Percentiles rank a stretch among this genome's conserved stretches.
These are phyloP conservation scores for Scheffersomyces titani DNA, from an alignment of 1,139 yeast species.

Conservation along the genomic window DNA sequence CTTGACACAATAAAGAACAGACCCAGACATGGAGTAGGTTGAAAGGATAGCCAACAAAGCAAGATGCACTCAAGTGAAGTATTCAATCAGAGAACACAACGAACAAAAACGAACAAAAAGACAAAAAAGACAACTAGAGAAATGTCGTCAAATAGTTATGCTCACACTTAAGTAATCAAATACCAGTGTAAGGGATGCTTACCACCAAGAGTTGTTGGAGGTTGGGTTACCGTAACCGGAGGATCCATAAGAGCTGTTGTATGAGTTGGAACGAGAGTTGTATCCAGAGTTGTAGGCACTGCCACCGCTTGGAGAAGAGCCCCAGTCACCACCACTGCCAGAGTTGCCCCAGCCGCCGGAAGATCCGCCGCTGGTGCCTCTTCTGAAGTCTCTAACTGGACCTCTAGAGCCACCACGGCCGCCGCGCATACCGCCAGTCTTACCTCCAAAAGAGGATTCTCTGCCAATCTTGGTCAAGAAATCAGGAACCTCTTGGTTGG, in stretches of 20 bases:
- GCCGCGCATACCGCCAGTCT: slow-evolving; percentile 51
- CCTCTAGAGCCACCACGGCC: slow-evolving; percentile 39
- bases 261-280: slow-evolving; percentile 18
- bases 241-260: slow-evolving; percentile 17
- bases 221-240: slow-evolving; percentile 38
- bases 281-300: slow-evolving; percentile 23
- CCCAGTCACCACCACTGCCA: slow-evolving; percentile 23
- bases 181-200: slow-evolving; percentile 11
- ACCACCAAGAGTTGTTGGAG: slow-evolving; percentile 45
- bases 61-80: slow-evolving; percentile 17
- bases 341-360: slow-evolving; percentile 24
- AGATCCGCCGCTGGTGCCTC: slow-evolving; percentile 35
- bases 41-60: slow-evolving; percentile 8
- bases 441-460: slow-evolving; percentile 64
- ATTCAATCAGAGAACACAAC: slow-evolving; percentile 7
- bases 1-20: slow-evolving; percentile 18
- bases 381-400: slow-evolving; percentile 62
- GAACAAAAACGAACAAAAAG: slow-evolving; percentile 7
- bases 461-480: slow-evolving; percentile 80
- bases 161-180: slow-evolving; percentile 1
- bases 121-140: slow-evolving; percentile 2
- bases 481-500: slow-evolving; percentile 95
- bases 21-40: slow-evolving; percentile 31
- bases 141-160: slow-evolving; percentile 1
- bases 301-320: slow-evolving; percentile 17